phyloP scores from a whole-genome alignment of 2,329 filamentous ascomycete species.

The Fusarium torreyae region DNA sequence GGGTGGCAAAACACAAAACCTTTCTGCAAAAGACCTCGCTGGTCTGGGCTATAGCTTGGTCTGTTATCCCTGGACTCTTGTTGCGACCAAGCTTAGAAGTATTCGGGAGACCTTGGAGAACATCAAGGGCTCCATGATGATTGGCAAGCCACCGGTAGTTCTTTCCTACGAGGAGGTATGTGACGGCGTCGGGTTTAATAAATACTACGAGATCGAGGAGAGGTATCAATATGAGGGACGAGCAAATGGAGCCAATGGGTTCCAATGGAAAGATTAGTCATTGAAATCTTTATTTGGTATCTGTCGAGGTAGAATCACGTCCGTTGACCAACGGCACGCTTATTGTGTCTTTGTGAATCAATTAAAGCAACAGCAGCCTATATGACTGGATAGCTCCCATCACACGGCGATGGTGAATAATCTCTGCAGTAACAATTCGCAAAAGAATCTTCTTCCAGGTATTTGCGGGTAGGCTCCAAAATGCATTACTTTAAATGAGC shows the following conservation, averaged over 20 bases:
- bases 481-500: too few species aligned
- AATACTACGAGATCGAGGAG: constrained; percentile 54
- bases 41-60: constrained; percentile 59
- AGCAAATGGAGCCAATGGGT: constrained; percentile 26
- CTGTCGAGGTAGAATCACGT: too few species aligned
- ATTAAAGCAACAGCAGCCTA: too few species aligned
- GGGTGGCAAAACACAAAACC: constrained; percentile 55
- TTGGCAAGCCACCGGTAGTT: constrained; percentile 60
- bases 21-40: constrained; percentile 53
- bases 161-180: constrained; percentile 61
- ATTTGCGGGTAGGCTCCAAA: too few species aligned
- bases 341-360: too few species aligned
- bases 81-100: constrained; percentile 60
- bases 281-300: background rate
- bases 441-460: too few species aligned
- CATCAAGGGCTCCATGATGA: constrained; percentile 60
- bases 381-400: too few species aligned
- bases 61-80: constrained; percentile 62
- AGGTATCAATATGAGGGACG: constrained; percentile 42
- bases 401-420: too few species aligned
- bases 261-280: constrained; percentile 32
- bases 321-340: background rate
- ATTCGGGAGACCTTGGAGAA: constrained; percentile 56
- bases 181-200: constrained; percentile 62
- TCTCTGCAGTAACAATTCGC: too few species aligned